These are phyloP conservation scores for Saprolegnia parasitica DNA, from an alignment of 352 stramenopile genomes.

Conservation along the genomic window DNA sequence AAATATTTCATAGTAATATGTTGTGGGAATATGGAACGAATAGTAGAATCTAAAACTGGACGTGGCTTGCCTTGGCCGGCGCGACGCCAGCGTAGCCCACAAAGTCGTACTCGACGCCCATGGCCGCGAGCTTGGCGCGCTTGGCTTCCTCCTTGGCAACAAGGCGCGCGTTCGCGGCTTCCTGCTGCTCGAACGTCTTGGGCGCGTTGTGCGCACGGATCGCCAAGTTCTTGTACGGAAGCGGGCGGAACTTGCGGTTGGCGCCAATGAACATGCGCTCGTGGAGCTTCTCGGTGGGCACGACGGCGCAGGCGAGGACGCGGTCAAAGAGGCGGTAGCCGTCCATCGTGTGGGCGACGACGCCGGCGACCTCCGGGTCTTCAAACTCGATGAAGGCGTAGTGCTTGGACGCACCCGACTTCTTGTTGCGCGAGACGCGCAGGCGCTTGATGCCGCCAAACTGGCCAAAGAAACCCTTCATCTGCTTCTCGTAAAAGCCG, in stretches of 20 bases:
- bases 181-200: conserved; percentile 70
- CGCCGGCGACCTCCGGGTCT: conserved; percentile 86
- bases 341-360: conserved; percentile 94
- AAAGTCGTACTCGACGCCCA: conserved; percentile 86
- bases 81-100: conserved; percentile 60
- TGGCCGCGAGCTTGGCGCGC: conserved; percentile 60
- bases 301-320: conserved; percentile 89
- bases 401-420: conserved; percentile 91
- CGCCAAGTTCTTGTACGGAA: conserved; percentile 63
- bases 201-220: conserved; percentile 73
- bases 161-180: conserved; percentile 64
- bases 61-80: conserved; percentile 71
- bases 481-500: conserved; percentile 96
- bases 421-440: conserved; percentile 92
- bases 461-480: conserved; percentile 94
- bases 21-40: conserved; percentile 1
- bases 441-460: conserved; percentile 91
- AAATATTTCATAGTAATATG: conserved; percentile 26
- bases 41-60: conserved; percentile 41
- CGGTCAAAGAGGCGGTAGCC: conserved; percentile 93
- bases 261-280: conserved; percentile 82
- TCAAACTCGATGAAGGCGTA: conserved; percentile 97
- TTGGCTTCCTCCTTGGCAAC: conserved; percentile 74
- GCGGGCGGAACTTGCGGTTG: conserved; percentile 75
- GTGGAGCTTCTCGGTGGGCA: conserved; percentile 84